Conservation (phyloP, 306 rosid species). For the Senna siamea region DNA sequence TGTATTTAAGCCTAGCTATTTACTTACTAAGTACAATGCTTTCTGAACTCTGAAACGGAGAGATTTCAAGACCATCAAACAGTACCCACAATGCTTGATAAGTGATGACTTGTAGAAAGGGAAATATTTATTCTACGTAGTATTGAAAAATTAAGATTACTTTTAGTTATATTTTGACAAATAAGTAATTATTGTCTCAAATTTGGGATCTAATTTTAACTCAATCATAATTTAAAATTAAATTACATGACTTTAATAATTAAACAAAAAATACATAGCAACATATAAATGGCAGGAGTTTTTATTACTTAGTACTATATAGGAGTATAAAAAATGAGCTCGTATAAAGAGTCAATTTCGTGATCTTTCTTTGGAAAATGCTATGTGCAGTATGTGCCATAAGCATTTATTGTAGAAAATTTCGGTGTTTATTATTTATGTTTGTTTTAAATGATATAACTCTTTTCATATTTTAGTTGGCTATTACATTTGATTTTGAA, state of each 20-base stretch:
- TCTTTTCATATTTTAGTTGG: background rate
- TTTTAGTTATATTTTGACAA: background rate
- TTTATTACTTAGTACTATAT: too few species aligned
- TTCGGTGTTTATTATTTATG: background rate
- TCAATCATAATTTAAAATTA: too few species aligned
- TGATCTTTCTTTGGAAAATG: too few species aligned
- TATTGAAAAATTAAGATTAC: background rate
- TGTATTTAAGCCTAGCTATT: background rate
- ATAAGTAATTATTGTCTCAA: too few species aligned
- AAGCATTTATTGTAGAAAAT: background rate
- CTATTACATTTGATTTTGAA: conserved; percentile 30
- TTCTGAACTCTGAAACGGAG: background rate
- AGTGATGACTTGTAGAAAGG: background rate
- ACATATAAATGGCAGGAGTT: too few species aligned
- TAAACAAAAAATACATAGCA: too few species aligned
- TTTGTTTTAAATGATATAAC: background rate
- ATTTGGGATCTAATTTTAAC: too few species aligned
- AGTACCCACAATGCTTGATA: background rate
- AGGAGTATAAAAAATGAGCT: too few species aligned
- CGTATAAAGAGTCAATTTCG: too few species aligned
- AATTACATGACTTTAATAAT: too few species aligned
- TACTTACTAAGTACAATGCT: background rate
- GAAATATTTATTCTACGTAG: background rate
- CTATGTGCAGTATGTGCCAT: too few species aligned
- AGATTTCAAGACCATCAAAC: conserved; percentile 2